Evolutionary conservation across 2,329 filamentous ascomycete genomes (phyloP).

Genomic region (Purpureocillium takamizusanense): DNA sequence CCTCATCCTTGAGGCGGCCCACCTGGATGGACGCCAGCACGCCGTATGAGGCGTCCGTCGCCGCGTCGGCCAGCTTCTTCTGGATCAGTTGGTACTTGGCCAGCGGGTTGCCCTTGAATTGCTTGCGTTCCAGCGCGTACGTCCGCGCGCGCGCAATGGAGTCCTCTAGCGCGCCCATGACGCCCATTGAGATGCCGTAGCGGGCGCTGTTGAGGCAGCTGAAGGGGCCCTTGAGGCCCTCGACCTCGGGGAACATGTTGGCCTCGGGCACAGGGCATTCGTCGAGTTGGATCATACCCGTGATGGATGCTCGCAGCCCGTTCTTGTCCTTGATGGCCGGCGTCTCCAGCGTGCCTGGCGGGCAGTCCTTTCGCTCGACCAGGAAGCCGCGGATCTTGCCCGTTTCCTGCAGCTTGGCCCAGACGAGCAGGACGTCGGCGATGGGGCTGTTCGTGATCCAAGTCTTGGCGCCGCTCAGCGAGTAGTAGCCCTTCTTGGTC

Average conservation of each 20-base stretch:
- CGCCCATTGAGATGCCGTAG: constrained; percentile 88
- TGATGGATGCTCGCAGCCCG: constrained; percentile 84
- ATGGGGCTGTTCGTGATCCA: constrained; percentile 97
- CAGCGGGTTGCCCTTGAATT: constrained; percentile 92
- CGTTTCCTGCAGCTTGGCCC: constrained; percentile 86
- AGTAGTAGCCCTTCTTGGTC: constrained; percentile 72
- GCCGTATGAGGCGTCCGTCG: constrained; percentile 84
- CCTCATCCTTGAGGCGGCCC: constrained; percentile 84
- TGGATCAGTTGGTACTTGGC: constrained; percentile 96
- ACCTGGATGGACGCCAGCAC: constrained; percentile 88
- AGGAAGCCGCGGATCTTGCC: constrained; percentile 93
- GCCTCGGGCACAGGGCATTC: constrained; percentile 77
- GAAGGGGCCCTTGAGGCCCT: constrained; percentile 83
- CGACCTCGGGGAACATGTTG: constrained; percentile 89
- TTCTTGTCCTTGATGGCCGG: constrained; percentile 93
- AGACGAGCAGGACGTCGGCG: constrained; percentile 74
- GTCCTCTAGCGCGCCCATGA: constrained; percentile 90
- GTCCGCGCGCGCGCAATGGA: constrained; percentile 71
- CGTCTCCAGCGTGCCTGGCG: constrained; percentile 81
- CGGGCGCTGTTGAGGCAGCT: constrained; percentile 89
- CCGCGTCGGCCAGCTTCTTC: constrained; percentile 92
- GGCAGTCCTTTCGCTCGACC: constrained; percentile 76
- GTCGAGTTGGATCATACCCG: constrained; percentile 96
- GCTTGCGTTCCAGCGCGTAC: constrained; percentile 87
- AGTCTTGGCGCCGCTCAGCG: constrained; percentile 75